These are phyloP conservation scores for Rhamnella rubrinervis DNA, from an alignment of 331 rosid species.

Conservation along the genomic window DNA sequence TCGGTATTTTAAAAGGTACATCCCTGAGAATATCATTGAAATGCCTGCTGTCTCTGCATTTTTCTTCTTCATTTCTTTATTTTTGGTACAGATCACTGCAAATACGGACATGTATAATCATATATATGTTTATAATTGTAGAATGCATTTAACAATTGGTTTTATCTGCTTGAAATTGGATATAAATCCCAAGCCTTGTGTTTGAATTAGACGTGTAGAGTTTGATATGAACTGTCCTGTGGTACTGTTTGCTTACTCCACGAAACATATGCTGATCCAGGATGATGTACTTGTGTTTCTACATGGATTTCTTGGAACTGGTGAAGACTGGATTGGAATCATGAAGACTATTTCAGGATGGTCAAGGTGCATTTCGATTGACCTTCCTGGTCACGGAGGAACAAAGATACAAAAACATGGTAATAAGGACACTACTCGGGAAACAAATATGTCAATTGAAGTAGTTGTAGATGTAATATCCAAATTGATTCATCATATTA, in stretches of 20 bases:
- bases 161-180: too few relatives aligned
- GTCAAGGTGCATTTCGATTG: conserved; percentile 81
- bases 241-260: conserved; percentile 27
- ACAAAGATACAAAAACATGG: conserved; percentile 42
- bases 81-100: too few relatives aligned
- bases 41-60: neutral
- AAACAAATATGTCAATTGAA: conserved; percentile 56
- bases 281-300: conserved; percentile 70
- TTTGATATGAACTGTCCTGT: conserved; percentile 1
- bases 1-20: too few relatives aligned
- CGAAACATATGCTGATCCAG: conserved; percentile 50
- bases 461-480: conserved; percentile 48
- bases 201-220: neutral
- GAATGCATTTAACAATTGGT: too few relatives aligned
- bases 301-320: conserved; percentile 93
- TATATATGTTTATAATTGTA: too few relatives aligned
- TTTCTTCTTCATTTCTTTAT: too few relatives aligned
- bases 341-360: conserved; percentile 80
- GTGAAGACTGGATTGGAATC: conserved; percentile 85
- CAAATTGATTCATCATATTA: conserved; percentile 46
- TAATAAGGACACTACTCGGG: conserved; percentile 25
- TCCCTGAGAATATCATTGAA: too few relatives aligned
- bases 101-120: too few relatives aligned
- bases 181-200: neutral
- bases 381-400: conserved; percentile 93